Percentiles rank a stretch among this genome's conserved stretches.
Evolutionary conservation across 768 basidiomycete genomes (phyloP).

Genomic region (Rhodocollybia butyracea): DNA sequence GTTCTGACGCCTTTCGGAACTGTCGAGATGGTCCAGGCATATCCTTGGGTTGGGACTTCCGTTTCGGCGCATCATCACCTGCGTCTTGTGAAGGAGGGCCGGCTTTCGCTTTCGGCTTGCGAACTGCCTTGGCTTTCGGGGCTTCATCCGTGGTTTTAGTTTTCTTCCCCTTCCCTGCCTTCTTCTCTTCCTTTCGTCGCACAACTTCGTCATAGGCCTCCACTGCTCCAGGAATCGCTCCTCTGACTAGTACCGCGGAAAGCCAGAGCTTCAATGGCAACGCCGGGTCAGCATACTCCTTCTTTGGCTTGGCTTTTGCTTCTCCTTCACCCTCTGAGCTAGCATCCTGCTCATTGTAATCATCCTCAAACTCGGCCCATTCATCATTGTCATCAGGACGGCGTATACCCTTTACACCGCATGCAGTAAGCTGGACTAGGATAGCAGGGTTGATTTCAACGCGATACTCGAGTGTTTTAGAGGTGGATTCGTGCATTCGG

Average conservation of each 20-base stretch:
- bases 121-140: background rate
- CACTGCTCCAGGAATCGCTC: slow-evolving; percentile 37
- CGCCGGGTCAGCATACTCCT: slow-evolving; percentile 24
- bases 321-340: slow-evolving; percentile 14
- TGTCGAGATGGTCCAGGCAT: too few relatives aligned
- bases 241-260: slow-evolving; percentile 37
- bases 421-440: slow-evolving; percentile 27
- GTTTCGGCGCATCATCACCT: background rate
- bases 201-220: slow-evolving; percentile 26
- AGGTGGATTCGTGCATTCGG: slow-evolving; percentile 37
- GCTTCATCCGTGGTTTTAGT: slow-evolving; percentile 3
- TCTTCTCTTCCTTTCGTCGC: slow-evolving; percentile 25
- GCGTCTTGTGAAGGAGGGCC: background rate
- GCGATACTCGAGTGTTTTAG: slow-evolving; percentile 39
- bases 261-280: slow-evolving; percentile 36
- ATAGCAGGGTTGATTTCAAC: slow-evolving; percentile 32
- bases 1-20: background rate
- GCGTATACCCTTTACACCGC: slow-evolving; percentile 24
- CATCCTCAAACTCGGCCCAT: slow-evolving; percentile 10
- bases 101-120: background rate
- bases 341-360: slow-evolving; percentile 12
- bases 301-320: slow-evolving; percentile 15
- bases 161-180: slow-evolving; percentile 12
- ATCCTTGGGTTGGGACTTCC: background rate
- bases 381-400: slow-evolving; percentile 17